These are phyloP conservation scores for Chrysophaeum taylorii DNA, from an alignment of 352 stramenopile species.

Conservation along the genomic window DNA sequence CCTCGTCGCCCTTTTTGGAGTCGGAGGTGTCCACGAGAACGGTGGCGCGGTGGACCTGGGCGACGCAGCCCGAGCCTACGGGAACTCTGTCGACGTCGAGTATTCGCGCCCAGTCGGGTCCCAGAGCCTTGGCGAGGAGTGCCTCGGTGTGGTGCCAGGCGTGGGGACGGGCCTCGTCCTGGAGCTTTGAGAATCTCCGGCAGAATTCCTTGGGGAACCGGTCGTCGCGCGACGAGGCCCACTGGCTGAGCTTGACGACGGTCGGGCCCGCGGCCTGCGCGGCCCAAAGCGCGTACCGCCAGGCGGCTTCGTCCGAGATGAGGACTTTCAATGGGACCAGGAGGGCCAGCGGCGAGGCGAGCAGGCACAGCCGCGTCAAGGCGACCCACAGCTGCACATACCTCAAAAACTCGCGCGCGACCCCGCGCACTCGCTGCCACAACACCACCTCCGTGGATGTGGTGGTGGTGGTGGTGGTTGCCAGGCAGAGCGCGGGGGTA, in stretches of 20 bases:
- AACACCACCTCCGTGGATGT: too few relatives aligned
- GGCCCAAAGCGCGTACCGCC: constrained; percentile 10
- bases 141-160: constrained; percentile 19
- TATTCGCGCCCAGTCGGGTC: constrained; percentile 20
- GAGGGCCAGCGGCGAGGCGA: too few relatives aligned
- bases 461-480: too few relatives aligned
- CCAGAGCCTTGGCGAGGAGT: constrained; percentile 7
- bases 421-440: too few relatives aligned
- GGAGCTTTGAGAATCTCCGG: constrained; percentile 15
- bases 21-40: too few relatives aligned
- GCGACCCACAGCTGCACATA: too few relatives aligned
- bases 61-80: constrained; percentile 23
- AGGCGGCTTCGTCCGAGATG: not conserved
- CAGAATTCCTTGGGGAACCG: constrained; percentile 17
- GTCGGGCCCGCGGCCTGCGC: not conserved
- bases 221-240: constrained; percentile 19
- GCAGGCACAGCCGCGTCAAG: too few relatives aligned
- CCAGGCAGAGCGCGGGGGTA: too few relatives aligned
- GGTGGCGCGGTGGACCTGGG: constrained; percentile 18
- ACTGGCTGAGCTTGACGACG: constrained; percentile 25
- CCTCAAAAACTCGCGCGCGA: too few relatives aligned
- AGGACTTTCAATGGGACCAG: too few relatives aligned
- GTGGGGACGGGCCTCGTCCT: constrained; percentile 22
- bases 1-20: not conserved
- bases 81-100: constrained; percentile 2